phyloP scores from a whole-genome alignment of 768 basidiomycete species.

The Gymnopilus junonius region DNA sequence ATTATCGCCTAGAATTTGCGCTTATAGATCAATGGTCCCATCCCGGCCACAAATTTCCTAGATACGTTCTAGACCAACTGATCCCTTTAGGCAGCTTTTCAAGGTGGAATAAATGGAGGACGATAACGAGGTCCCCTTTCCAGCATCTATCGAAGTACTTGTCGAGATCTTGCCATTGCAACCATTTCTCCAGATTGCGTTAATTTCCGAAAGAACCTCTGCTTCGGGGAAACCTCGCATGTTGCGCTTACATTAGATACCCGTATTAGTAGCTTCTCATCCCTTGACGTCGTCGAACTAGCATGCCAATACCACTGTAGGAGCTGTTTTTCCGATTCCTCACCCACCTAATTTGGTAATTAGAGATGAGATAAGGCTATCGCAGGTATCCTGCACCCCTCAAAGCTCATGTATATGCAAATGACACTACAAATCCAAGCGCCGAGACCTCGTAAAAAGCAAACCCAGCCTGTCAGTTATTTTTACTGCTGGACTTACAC shows the following conservation, averaged over 20 bases:
- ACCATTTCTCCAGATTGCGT: neutral
- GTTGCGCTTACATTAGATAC: constrained; percentile 1
- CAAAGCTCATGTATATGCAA: neutral
- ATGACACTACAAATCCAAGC: neutral
- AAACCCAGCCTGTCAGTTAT: neutral
- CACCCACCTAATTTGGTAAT: neutral
- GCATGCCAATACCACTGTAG: neutral
- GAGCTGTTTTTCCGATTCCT: neutral
- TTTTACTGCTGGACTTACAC: neutral
- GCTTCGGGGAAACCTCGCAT: constrained; percentile 4
- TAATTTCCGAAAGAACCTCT: neutral
- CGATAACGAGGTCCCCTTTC: neutral
- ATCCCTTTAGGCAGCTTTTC: neutral
- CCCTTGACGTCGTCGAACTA: neutral
- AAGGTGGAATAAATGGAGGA: neutral
- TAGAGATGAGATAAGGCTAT: neutral
- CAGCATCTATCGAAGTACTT: neutral
- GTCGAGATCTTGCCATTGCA: neutral
- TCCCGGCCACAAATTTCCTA: constrained; percentile 1
- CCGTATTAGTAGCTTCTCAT: neutral
- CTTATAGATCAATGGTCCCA: neutral
- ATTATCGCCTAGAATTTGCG: neutral
- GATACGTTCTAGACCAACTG: neutral
- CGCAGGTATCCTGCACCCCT: neutral
- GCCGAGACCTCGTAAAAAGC: neutral